Conservation (phyloP, 208 protist species). For the Leishmania gerbilli region DNA sequence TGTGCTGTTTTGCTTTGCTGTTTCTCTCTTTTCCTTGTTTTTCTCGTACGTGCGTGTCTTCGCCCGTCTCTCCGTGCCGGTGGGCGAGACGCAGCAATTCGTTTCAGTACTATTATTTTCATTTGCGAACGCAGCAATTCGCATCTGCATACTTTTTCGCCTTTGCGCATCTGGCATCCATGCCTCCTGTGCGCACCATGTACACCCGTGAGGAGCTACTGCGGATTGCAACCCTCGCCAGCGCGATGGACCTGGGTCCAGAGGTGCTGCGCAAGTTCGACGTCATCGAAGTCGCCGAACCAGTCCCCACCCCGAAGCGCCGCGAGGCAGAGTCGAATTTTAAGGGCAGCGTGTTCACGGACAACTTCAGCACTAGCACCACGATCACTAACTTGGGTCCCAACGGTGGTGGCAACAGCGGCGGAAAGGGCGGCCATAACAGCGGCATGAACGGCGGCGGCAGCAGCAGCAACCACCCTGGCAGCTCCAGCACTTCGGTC, state of each 20-base stretch:
- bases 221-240: slow-evolving; percentile 35
- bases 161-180: background rate
- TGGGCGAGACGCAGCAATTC: background rate
- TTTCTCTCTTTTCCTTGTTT: background rate
- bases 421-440: slow-evolving; percentile 1
- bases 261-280: slow-evolving; percentile 64
- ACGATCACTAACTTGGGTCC: no score
- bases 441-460: slow-evolving; percentile 21
- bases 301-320: slow-evolving; percentile 25
- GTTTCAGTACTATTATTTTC: background rate
- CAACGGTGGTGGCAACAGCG: background rate
- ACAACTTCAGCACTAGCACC: slow-evolving; percentile 14
- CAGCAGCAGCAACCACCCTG: slow-evolving; percentile 9
- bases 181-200: slow-evolving; percentile 31
- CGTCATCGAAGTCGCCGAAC: slow-evolving; percentile 61
- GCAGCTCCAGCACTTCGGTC: slow-evolving; percentile 1
- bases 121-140: background rate
- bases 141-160: background rate
- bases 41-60: background rate
- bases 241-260: slow-evolving; percentile 34
- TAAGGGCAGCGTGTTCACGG: slow-evolving; percentile 6
- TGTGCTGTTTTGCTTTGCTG: background rate
- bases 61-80: background rate
- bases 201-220: slow-evolving; percentile 71
- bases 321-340: slow-evolving; percentile 31